Base-by-base conservation (phyloP, 768 basidiomycete species). In the Dentipellis fragilis region DNA sequence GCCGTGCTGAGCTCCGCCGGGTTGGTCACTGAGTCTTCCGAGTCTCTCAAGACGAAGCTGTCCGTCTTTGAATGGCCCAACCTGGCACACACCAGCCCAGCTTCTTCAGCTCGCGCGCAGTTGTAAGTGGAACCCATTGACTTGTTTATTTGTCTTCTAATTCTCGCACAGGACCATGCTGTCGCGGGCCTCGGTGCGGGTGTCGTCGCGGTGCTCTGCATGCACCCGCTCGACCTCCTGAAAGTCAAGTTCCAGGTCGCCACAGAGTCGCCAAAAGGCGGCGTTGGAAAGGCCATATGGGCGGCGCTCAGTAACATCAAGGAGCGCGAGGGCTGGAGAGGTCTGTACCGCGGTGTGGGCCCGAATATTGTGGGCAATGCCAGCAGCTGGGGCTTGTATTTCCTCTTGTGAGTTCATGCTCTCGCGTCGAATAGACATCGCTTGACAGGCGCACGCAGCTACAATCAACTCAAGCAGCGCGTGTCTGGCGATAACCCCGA, bases 351-450 rank as follows among this genome's bases (percentile, higher is more conserved):
- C 54, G 96, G 96, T 14, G 74, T 98, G 35, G 79, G 82, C 0
- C 83, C 93, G 2, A 99, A 98, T 69, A 79, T 97, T 57, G 89
- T 90, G 0, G 96, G 95, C 11, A 97, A 97, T 61, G 93, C 94
- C 17, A 84, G 87, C 8, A 94, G 92, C 63, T 99, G 96, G 96
- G 96, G 96, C 0, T 71, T 97, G 22, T 99, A 99, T 71, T 99
- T 99, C 72, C 80, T 95, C 59, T 95, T 96, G 96, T 97, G 67
- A 71, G 92, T 80, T 1, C 11, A 8, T 17, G 17, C 5, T 34
- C 0, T 22, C 17, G 40, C n/a, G 21, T 37, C 22, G 21, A 16
- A 16, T 42, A 39, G 55, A 51, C 36, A 22, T 36, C 22, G 16
- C 49, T 52, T 45, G 22, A 22, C 19, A 14, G 37, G 47, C 23